Percentiles rank a stretch among this genome's conserved stretches.
These are phyloP conservation scores for Pseudoneurospora amorphoporcata DNA, from an alignment of 495 filamentous ascomycete species.

Conservation along the genomic window DNA sequence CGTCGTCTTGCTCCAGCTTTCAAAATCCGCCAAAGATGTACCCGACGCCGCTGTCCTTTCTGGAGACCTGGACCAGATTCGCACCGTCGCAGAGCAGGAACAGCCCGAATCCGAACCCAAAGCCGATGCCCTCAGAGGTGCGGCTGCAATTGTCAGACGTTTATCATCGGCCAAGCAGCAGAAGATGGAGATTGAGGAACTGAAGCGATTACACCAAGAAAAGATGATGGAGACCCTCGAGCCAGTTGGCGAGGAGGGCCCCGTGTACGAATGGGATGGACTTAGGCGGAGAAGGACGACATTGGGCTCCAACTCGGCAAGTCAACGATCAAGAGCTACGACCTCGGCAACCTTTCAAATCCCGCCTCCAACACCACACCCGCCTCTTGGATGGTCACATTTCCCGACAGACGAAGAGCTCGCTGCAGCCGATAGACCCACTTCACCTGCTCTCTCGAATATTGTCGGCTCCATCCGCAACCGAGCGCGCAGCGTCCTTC, in stretches of 20 bases:
- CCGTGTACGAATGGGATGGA: constrained; percentile 83
- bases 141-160: constrained; percentile 79
- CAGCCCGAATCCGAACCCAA: constrained; percentile 93
- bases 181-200: constrained; percentile 73
- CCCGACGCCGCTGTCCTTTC: constrained; percentile 88
- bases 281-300: constrained; percentile 74
- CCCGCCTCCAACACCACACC: constrained; percentile 48
- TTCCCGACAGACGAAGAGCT: constrained; percentile 62
- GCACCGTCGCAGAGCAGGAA: constrained; percentile 86
- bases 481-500: constrained; percentile 39
- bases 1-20: constrained; percentile 94
- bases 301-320: constrained; percentile 29
- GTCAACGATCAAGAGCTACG: constrained; percentile 22
- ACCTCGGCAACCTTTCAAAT: constrained; percentile 27
- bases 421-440: constrained; percentile 37
- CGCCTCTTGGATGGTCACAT: constrained; percentile 78
- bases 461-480: constrained; percentile 52
- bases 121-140: constrained; percentile 88
- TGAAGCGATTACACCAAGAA: constrained; percentile 68
- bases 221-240: constrained; percentile 58
- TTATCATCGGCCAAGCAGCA: constrained; percentile 65
- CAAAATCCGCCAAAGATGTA: constrained; percentile 94
- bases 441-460: constrained; percentile 41
- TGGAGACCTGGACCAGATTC: constrained; percentile 88
- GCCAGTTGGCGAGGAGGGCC: constrained; percentile 58